phyloP scores from a whole-genome alignment of 305 asterid species.

The Fraxinus floribunda region DNA sequence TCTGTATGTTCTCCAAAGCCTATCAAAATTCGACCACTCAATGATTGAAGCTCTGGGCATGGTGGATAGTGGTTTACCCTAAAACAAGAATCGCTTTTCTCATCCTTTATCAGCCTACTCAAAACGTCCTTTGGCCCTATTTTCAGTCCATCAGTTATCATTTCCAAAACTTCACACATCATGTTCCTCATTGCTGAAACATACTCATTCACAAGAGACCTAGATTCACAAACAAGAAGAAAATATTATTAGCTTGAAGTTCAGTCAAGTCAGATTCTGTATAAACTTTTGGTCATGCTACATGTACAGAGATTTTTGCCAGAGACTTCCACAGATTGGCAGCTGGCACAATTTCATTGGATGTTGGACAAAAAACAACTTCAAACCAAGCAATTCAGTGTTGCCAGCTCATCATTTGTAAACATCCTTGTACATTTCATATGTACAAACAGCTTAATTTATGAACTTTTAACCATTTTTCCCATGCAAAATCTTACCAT shows the following conservation, averaged over 20 bases:
- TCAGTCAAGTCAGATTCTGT: background rate
- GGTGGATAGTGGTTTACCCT: slow-evolving; percentile 54
- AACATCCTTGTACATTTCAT: too few species aligned
- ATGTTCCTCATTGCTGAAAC: slow-evolving; percentile 17
- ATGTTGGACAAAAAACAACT: background rate
- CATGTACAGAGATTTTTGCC: background rate
- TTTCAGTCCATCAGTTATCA: slow-evolving; percentile 33
- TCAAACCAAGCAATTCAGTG: background rate
- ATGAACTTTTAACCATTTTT: background rate
- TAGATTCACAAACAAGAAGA: background rate
- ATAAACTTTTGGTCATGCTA: background rate
- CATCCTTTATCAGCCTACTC: slow-evolving; percentile 33
- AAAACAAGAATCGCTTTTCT: slow-evolving; percentile 38
- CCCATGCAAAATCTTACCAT: background rate
- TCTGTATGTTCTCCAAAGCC: slow-evolving; percentile 59
- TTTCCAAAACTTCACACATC: slow-evolving; percentile 38
- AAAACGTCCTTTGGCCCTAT: slow-evolving; percentile 24
- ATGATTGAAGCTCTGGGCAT: slow-evolving; percentile 30
- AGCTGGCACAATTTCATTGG: background rate
- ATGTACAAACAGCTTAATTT: background rate
- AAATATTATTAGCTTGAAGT: background rate
- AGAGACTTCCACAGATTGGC: background rate
- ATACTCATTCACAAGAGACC: slow-evolving; percentile 35
- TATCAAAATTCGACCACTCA: slow-evolving; percentile 28
- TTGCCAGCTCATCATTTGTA: background rate